A percentile compares a stretch with the other conserved stretches of the same genome.
Evolutionary conservation across 805 yeast species (phyloP).

Genomic region (Lipomyces chichibuensis): DNA sequence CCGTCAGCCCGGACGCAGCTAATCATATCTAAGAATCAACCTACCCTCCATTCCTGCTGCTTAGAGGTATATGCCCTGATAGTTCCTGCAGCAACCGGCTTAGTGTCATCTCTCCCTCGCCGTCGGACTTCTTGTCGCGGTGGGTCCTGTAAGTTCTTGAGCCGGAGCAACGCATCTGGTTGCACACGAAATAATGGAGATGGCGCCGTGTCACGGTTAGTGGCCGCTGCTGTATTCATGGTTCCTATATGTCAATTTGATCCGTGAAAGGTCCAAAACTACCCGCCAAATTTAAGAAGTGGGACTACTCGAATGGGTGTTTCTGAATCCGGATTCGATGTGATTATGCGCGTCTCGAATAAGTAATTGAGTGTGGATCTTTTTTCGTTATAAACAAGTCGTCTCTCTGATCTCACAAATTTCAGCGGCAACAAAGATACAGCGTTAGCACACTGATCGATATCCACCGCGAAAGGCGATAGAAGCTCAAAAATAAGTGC

Average conservation of each 20-base stretch:
- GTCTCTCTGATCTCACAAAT: not conserved
- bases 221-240: not conserved
- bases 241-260: not conserved
- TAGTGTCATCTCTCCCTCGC: constrained; percentile 11
- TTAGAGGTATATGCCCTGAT: constrained; percentile 15
- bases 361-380: no score
- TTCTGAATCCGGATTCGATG: not conserved
- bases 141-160: constrained; percentile 2
- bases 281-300: not conserved
- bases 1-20: not conserved
- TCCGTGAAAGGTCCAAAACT: not conserved
- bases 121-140: constrained; percentile 1
- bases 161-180: not conserved
- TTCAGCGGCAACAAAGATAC: no score
- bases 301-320: no score
- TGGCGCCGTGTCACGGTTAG: not conserved
- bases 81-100: constrained; percentile 18
- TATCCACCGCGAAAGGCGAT: no score
- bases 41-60: constrained; percentile 18
- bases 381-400: not conserved
- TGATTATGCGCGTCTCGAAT: not conserved
- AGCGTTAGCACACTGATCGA: no score
- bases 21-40: not conserved
- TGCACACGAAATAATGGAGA: not conserved
- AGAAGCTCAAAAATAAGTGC: no score